A percentile compares a stretch with the other conserved stretches of the same genome.
phyloP scores from a whole-genome alignment of 352 stramenopile genomes.

The Heterotrichella gracilis region DNA sequence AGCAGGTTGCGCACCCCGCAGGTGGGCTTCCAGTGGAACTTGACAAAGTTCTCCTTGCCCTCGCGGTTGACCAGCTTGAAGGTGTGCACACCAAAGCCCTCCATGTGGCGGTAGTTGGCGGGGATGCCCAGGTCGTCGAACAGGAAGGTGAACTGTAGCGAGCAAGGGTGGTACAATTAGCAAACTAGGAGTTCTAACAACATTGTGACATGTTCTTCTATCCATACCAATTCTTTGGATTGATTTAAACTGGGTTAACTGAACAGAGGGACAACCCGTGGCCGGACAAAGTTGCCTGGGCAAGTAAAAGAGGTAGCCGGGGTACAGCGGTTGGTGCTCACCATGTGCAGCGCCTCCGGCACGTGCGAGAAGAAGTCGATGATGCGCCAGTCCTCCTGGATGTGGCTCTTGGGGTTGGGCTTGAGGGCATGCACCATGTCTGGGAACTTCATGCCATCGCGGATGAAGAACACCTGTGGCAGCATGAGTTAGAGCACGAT shows the following conservation, averaged over 20 bases:
- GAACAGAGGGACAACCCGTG: no score
- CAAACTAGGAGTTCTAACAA: no score
- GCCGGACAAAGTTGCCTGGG: no score
- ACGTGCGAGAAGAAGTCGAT: slow-evolving; percentile 62
- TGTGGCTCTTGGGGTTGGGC: slow-evolving; percentile 41
- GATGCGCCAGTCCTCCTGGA: slow-evolving; percentile 35
- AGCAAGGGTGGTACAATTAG: no score
- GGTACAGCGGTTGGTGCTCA: no score
- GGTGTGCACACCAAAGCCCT: slow-evolving; percentile 54
- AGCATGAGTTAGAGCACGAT: no score
- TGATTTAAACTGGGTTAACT: no score
- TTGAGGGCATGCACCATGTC: slow-evolving; percentile 64
- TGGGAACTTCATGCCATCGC: slow-evolving; percentile 53
- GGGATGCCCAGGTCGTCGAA: slow-evolving; percentile 49
- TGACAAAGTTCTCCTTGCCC: slow-evolving; percentile 40
- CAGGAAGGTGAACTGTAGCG: slow-evolving; percentile 45
- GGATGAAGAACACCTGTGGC: slow-evolving; percentile 70
- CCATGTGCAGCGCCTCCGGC: slow-evolving; percentile 46
- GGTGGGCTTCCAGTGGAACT: slow-evolving; percentile 63
- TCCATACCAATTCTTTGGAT: no score
- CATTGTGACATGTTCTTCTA: no score
- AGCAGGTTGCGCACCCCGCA: slow-evolving; percentile 47
- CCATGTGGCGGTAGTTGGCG: slow-evolving; percentile 49
- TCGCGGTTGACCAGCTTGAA: slow-evolving; percentile 48
- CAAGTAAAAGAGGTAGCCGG: no score